Conservation (phyloP, 2,329 filamentous ascomycete genomes). For the Aspergillus sp. region DNA sequence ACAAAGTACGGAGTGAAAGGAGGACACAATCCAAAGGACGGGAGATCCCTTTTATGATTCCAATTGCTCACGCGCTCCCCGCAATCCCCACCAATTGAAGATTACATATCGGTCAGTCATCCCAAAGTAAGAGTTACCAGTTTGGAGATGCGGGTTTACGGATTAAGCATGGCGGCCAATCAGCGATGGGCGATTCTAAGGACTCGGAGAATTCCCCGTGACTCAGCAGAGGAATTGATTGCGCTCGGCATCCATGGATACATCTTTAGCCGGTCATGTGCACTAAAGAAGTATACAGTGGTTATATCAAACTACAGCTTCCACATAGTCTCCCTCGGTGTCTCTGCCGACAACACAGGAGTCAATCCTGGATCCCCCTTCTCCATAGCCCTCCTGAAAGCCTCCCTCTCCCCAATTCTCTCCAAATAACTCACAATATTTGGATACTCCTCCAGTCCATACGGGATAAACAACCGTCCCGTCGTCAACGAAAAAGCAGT, state of each 20-base stretch:
- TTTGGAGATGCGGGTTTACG: background rate
- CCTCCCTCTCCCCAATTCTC: constrained; percentile 40
- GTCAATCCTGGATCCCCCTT: constrained; percentile 47
- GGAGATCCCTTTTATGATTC: background rate
- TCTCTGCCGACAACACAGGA: constrained; percentile 5
- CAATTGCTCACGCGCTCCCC: background rate
- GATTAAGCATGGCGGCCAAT: background rate
- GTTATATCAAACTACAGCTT: too few species aligned
- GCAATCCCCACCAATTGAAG: background rate
- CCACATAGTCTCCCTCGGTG: too few species aligned
- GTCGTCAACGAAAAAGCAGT: constrained; percentile 55
- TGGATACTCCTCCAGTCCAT: constrained; percentile 36
- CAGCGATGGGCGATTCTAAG: background rate
- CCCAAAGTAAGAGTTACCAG: background rate
- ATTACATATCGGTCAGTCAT: background rate
- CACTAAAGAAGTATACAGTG: constrained; percentile 7
- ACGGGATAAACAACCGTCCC: constrained; percentile 48
- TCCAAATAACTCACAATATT: constrained; percentile 43
- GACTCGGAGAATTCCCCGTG: background rate
- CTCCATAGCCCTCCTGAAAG: constrained; percentile 42
- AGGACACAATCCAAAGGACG: too few species aligned
- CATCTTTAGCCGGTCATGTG: background rate
- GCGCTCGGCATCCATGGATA: background rate
- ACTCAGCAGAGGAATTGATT: background rate
- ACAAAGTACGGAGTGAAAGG: background rate